Evolutionary conservation across 305 asterid genomes (phyloP).

Genomic region (Solanum aculeatissimum): DNA sequence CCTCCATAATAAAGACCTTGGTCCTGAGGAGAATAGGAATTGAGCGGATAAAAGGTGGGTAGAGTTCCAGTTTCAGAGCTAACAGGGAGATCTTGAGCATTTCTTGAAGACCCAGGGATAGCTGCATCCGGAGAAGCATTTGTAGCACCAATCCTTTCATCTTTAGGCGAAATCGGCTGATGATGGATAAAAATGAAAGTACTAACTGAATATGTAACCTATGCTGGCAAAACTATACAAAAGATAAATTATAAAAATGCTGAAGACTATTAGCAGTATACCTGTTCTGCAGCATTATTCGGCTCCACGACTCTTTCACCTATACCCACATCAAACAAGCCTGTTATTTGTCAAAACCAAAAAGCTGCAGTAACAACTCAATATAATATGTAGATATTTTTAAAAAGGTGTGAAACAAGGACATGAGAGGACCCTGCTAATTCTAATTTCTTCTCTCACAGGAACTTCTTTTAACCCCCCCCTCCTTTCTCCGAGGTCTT

Average conservation of each 20-base stretch:
- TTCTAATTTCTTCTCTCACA: background rate
- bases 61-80: slow-evolving; percentile 47
- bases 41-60: slow-evolving; percentile 36
- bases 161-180: slow-evolving; percentile 77
- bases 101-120: slow-evolving; percentile 52
- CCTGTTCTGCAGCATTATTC: slow-evolving; percentile 77
- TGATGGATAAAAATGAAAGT: slow-evolving; percentile 25
- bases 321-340: slow-evolving; percentile 15
- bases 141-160: slow-evolving; percentile 62
- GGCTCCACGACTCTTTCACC: slow-evolving; percentile 69
- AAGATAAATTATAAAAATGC: background rate
- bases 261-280: slow-evolving; percentile 9
- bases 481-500: no score
- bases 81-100: slow-evolving; percentile 48
- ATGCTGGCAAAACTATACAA: slow-evolving; percentile 15
- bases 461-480: no score
- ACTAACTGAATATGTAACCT: slow-evolving; percentile 15
- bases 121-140: slow-evolving; percentile 64
- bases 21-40: slow-evolving; percentile 56
- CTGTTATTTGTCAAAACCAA: slow-evolving; percentile 9
- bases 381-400: background rate
- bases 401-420: background rate
- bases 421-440: background rate
- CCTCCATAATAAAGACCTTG: slow-evolving; percentile 79
- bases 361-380: background rate